phyloP scores from a whole-genome alignment of 2,329 filamentous ascomycete species.

The Parasarocladium wereldwijsianum region DNA sequence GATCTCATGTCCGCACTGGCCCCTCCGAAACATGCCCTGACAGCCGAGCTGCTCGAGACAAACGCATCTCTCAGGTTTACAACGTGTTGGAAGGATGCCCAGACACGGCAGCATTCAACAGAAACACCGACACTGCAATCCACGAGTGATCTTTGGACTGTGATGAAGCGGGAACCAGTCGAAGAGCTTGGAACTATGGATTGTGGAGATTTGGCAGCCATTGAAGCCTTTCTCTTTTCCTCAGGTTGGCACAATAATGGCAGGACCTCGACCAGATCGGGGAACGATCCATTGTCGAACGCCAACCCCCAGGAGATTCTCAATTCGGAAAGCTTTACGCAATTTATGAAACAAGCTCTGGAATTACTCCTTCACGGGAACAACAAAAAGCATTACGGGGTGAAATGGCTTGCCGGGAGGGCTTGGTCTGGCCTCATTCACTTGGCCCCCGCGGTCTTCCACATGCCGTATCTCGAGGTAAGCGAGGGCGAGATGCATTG shows the following conservation, averaged over 20 bases:
- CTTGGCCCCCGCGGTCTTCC: conserved; percentile 21
- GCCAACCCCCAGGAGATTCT: neutral
- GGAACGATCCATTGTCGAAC: neutral
- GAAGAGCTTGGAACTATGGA: too few relatives aligned
- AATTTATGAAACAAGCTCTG: conserved; percentile 8
- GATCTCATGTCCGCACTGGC: conserved; percentile 16
- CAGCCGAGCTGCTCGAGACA: conserved; percentile 13
- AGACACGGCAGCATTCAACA: conserved; percentile 7
- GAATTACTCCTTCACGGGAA: conserved; percentile 12
- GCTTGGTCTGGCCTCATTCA: conserved; percentile 11
- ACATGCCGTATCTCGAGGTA: conserved; percentile 21
- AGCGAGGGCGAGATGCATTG: neutral
- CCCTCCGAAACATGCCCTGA: conserved; percentile 12
- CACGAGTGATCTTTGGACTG: too few relatives aligned
- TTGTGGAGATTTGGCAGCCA: conserved; percentile 3
- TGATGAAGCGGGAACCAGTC: too few relatives aligned
- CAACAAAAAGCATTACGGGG: conserved; percentile 9
- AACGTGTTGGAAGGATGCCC: neutral
- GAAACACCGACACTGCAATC: neutral
- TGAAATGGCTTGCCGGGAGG: conserved; percentile 9
- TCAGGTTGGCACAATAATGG: neutral
- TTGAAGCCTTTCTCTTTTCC: neutral
- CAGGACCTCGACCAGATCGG: neutral
- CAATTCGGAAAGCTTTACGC: conserved; percentile 4
- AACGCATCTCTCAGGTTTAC: conserved; percentile 7